Evolutionary conservation across 2,329 filamentous ascomycete species (phyloP), one percentile per base, ranked within the genome.

Genomic region (Epichloe aotearoae): DNA sequence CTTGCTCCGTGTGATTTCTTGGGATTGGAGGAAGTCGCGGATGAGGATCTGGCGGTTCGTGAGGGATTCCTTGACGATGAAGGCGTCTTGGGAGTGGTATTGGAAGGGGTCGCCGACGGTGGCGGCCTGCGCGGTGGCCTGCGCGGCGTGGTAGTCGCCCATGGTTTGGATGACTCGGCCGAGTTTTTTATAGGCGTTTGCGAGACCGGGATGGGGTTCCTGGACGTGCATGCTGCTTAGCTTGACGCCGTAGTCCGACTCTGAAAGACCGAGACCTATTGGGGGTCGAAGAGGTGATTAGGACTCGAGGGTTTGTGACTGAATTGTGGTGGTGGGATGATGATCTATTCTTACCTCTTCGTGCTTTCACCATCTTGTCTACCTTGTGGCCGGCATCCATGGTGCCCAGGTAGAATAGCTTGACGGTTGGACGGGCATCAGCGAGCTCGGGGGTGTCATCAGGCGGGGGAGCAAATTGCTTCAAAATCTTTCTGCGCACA

Each of bases 381-480:
- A 98, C 82, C 69, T 96, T 97, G 69, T 98, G 93, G 42, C 89
- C 88, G n/a, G 88, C 82, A 64, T 97, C 93, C 88, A 98, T 95
- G 6, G 88, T 84, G 19, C 88, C 88, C 20, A 98, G 74, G 63
- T 98, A 98, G 65, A 98, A 97, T 46, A 90, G 77, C 72, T 98
- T 98, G 38, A 97, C 93, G 42, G 88, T 76, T 1, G 93, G 93
- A 49, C 93, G 80, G 19, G 90, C 89, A 60, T 93, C 84, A 56
- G 91, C 84, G 50, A 98, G 75, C 71, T 98, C 93, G 10, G 91
- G 91, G 1, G 93, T 97, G 66, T 98, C 93, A 67, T 98, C 93
- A 12, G 93, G 90, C 1, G 93, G 93, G 93, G 93, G 93, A 38
- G 93, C 91, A 68, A 98, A 98, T 67, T 98, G 93, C 75, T 98